Evolutionary conservation across 192 early-diverging fungal species (phyloP).

Genomic region (Ambispora gerdemannii): DNA sequence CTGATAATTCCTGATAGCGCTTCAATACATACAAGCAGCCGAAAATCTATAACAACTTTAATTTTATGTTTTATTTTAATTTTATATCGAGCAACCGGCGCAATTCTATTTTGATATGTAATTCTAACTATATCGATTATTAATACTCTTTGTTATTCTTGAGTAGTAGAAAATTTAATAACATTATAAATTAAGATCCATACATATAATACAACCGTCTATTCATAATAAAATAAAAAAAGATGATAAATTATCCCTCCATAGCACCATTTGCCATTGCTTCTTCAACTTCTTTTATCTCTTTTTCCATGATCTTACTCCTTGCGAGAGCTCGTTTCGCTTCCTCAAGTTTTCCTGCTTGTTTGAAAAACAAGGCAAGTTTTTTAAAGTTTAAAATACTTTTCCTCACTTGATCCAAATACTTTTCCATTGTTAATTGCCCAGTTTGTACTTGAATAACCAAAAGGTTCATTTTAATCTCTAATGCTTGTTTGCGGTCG

Average conservation of each 20-base stretch:
- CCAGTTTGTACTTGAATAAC: slow-evolving; percentile 69
- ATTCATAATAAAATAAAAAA: background rate
- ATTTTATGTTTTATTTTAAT: too few relatives aligned
- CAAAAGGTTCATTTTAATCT: slow-evolving; percentile 73
- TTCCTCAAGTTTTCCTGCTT: slow-evolving; percentile 57
- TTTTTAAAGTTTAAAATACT: slow-evolving; percentile 59
- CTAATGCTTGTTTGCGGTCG: slow-evolving; percentile 62
- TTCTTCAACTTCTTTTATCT: slow-evolving; percentile 72
- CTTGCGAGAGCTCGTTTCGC: slow-evolving; percentile 63
- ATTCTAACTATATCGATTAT: too few relatives aligned
- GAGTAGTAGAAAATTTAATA: too few relatives aligned
- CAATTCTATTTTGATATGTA: too few relatives aligned
- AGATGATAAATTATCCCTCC: background rate
- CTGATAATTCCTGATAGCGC: too few relatives aligned
- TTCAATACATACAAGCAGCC: too few relatives aligned
- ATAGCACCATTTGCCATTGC: slow-evolving; percentile 48
- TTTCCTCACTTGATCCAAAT: slow-evolving; percentile 56
- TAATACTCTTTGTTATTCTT: too few relatives aligned
- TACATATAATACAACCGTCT: too few relatives aligned
- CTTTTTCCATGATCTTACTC: slow-evolving; percentile 72
- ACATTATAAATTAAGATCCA: too few relatives aligned
- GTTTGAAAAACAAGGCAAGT: slow-evolving; percentile 66
- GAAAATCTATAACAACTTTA: too few relatives aligned
- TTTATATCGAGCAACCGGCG: too few relatives aligned
- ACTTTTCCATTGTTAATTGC: slow-evolving; percentile 65